These are phyloP conservation scores for Ustanciosporium gigantosporum DNA, from an alignment of 1,284 basidiomycete species.

Conservation along the genomic window DNA sequence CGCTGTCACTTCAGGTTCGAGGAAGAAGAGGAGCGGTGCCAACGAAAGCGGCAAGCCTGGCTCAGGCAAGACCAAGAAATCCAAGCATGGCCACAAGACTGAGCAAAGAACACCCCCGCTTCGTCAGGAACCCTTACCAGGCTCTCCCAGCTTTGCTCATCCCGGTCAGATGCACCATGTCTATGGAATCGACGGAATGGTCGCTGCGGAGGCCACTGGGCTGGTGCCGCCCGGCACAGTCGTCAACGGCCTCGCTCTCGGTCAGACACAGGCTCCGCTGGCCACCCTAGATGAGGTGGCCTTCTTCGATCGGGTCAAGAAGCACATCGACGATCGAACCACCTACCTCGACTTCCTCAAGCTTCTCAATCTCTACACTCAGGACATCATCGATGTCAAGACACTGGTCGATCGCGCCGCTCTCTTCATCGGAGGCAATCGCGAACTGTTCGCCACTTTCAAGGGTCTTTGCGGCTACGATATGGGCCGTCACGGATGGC, in stretches of 20 bases:
- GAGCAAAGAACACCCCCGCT: conserved; percentile 41
- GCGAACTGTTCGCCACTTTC: conserved; percentile 82
- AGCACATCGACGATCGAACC: conserved; percentile 78
- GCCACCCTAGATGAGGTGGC: conserved; percentile 80
- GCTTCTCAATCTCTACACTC: conserved; percentile 89
- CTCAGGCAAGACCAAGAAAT: conserved; percentile 50
- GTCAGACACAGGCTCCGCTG: conserved; percentile 62
- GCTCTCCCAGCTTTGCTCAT: conserved; percentile 32
- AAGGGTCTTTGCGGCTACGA: conserved; percentile 81
- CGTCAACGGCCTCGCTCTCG: conserved; percentile 36
- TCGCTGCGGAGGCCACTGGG: conserved; percentile 40
- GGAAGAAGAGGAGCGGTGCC: conserved; percentile 47
- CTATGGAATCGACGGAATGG: conserved; percentile 51
- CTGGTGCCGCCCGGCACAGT: conserved; percentile 37
- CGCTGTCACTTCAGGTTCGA: conserved; percentile 20
- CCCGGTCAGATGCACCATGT: conserved; percentile 39
- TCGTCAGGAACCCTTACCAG: conserved; percentile 27
- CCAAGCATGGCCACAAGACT: conserved; percentile 51
- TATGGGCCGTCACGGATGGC: conserved; percentile 69
- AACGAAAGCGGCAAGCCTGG: conserved; percentile 29
- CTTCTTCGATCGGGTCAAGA: conserved; percentile 92
- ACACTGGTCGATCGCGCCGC: conserved; percentile 85
- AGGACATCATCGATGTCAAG: conserved; percentile 83
- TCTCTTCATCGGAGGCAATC: conserved; percentile 75
- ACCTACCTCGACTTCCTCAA: conserved; percentile 96